Evolutionary conservation across 2,329 filamentous ascomycete species (phyloP), one percentile per base, ranked within the genome.

Genomic region (Cladosporium sp.): DNA sequence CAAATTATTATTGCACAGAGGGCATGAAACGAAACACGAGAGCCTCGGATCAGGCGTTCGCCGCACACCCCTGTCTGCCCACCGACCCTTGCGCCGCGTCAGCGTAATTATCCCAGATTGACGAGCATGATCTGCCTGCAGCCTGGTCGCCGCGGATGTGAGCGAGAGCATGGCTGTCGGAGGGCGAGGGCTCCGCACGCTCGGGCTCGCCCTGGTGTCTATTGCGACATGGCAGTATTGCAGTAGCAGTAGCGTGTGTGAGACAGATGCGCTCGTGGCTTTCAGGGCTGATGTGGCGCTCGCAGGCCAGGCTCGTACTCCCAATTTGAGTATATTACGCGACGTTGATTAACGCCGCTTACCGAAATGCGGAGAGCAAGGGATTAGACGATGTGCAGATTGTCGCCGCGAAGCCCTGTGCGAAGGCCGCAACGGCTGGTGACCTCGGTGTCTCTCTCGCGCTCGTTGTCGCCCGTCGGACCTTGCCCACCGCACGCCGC

Each of bases 271-370:
- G 28, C 48, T 43, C 32, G 40, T 50, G 48, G 40, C 46, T 11
- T 14, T 11, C 46, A 19, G 31, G 31, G 38, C 48, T 43, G 33
- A 16, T 11, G 48, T 50, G 48, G 40, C 13, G 9, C 38, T 14
- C 48, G 14, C 35, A 35, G n/a, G 35, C 35, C 35, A 14, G 35
- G 35, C 35, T 38, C 32, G 40, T 38, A 16, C 43, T 40, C 32
- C 48, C 48, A 50, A 50, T 50, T 31, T 50, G 31, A 50, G 40
- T 50, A 43, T 32, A 50, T 50, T 50, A 50, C 48, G 48, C 48
- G 48, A 50, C 33, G 40, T 22, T 18, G 48, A 40, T 33, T 43
- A 33, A 50, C 48, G 48, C 48, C 40, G 10, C 28, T 34, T 50
- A 43, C 48, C 48, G 40, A 43, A 22, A 43, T 43, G 41, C 22